A percentile compares a stretch with the other conserved stretches of the same genome.
phyloP scores from a whole-genome alignment of 2,329 filamentous ascomycete species.

The Teratosphaeria viscida region DNA sequence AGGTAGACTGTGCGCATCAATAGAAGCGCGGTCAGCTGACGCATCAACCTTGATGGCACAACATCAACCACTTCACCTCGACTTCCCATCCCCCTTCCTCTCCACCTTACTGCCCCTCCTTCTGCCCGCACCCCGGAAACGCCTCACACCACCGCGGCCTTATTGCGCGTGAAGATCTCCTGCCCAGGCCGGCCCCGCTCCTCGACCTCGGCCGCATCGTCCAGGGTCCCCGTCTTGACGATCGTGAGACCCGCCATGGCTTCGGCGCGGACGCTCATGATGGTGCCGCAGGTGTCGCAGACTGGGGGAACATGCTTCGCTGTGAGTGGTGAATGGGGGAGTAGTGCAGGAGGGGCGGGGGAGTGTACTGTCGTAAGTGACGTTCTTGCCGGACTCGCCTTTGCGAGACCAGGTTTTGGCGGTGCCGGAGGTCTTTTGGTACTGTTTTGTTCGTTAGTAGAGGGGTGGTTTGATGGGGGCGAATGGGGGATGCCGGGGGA shows the following conservation, averaged over 20 bases:
- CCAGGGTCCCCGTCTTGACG: slow-evolving; percentile 24
- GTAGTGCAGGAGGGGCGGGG: background rate
- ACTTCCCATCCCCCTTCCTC: background rate
- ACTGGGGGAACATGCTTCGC: background rate
- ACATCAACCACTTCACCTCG: background rate
- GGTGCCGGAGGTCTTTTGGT: slow-evolving; percentile 20
- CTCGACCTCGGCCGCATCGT: slow-evolving; percentile 14
- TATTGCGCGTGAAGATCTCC: slow-evolving; percentile 23
- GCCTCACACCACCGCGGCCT: slow-evolving; percentile 19
- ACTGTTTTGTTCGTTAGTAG: slow-evolving; percentile 9
- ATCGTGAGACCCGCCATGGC: slow-evolving; percentile 17
- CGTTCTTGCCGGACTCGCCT: slow-evolving; percentile 22
- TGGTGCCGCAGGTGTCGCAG: slow-evolving; percentile 20
- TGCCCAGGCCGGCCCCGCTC: slow-evolving; percentile 12
- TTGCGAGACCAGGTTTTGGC: slow-evolving; percentile 15
- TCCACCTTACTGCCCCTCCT: slow-evolving; percentile 7
- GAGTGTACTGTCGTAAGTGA: slow-evolving; percentile 17
- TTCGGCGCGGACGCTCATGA: slow-evolving; percentile 19
- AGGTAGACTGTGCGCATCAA: background rate
- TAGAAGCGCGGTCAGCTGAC: background rate
- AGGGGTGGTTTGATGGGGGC: background rate
- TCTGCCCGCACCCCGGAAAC: slow-evolving; percentile 15
- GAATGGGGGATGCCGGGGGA: slow-evolving; percentile 5
- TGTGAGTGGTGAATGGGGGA: background rate
- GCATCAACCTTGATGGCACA: background rate